Base-by-base conservation (phyloP, 257 asterid genomes). In the Jaltomata sinuosa region DNA sequence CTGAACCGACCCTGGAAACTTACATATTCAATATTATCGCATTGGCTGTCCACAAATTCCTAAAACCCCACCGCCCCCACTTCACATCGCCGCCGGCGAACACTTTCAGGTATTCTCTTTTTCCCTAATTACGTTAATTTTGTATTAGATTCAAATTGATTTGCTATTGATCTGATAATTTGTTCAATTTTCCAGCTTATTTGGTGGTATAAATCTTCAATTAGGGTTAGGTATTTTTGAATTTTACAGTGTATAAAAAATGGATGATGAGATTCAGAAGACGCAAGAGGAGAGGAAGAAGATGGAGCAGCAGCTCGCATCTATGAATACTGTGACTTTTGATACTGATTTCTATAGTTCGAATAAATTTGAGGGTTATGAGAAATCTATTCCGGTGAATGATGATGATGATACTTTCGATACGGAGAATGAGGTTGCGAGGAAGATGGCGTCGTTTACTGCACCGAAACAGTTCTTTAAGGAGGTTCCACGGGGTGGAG, bases 261-360 rank as follows among this genome's bases (percentile, higher is more conserved):
- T 83, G 85, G 85, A 83, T 32, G 85, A 83, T 78, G 99, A 95
- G 94, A 93, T 94, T 87, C 95, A 88, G 89, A 92, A 27, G 88
- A 85, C 89, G 45, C 92, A 92, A 36, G 98, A 92, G 61, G 99
- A 96, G 91, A 92, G 97, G 89, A 91, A 92, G 85, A 92, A 93
- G 83, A 91, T 94, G 99, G 99, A 94, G 91, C 93, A 94, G 81
- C 94, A 94, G 87, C 84, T 96, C 31, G 98, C 99, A 6, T 91
- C 97, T 12, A 91, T 93, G 34, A 88, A 83, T 80, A 89, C 97
- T 12, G 89, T 95, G n/a, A 91, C 92, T 6, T 95, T 90, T 71
- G 99, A 95, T 88, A 93, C 90, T 16, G 98, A 95, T 42, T 89
- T 93, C 16, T 96, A 96, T 79, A 89, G 89, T 32, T 59, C 92